These are phyloP conservation scores for Polygonum aviculare DNA, from an alignment of 148 eudicot species.

Conservation along the genomic window DNA sequence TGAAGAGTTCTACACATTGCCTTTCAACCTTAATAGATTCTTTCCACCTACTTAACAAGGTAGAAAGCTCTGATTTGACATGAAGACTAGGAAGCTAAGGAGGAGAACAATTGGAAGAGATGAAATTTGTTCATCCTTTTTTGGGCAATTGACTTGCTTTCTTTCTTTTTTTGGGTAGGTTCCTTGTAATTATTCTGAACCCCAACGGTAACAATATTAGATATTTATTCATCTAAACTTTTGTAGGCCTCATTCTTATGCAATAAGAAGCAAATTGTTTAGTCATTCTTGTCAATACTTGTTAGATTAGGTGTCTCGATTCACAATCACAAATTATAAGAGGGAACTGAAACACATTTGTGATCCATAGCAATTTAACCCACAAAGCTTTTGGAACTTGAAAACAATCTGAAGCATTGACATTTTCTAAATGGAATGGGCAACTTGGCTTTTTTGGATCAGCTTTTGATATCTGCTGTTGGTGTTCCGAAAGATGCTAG, in stretches of 20 bases:
- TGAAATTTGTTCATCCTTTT: background rate
- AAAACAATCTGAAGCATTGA: too few species aligned
- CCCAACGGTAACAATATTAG: background rate
- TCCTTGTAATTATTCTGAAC: background rate
- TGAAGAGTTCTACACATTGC: conserved; percentile 95
- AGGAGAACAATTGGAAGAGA: background rate
- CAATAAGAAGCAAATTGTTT: background rate
- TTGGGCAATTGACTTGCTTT: background rate
- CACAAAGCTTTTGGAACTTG: too few species aligned
- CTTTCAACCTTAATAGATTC: conserved; percentile 95
- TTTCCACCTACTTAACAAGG: conserved; percentile 49
- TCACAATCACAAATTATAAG: too few species aligned
- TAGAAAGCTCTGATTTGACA: background rate
- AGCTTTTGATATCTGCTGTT: background rate
- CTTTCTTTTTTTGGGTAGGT: background rate
- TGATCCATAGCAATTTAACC: too few species aligned
- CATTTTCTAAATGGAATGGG: too few species aligned
- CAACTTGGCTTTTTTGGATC: too few species aligned
- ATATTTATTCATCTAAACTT: background rate
- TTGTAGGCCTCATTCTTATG: background rate
- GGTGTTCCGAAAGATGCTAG: conserved; percentile 43
- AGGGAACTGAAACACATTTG: too few species aligned
- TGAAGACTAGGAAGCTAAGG: background rate
- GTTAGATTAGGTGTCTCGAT: background rate
- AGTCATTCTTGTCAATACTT: background rate